phyloP scores from a whole-genome alignment of 2,329 filamentous ascomycete species.

The Berkeleyomyces rouxiae region DNA sequence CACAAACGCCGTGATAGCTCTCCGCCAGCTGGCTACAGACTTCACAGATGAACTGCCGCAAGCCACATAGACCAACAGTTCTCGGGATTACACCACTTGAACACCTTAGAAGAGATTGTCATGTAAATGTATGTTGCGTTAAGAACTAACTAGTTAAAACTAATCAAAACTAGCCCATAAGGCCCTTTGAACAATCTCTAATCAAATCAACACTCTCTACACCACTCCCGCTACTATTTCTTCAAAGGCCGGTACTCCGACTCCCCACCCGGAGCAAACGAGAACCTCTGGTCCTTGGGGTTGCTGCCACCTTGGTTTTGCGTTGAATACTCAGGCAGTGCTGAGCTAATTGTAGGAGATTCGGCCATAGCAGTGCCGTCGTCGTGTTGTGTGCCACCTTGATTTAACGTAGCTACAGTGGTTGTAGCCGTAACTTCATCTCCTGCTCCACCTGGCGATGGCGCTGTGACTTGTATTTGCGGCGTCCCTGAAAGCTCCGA shows the following conservation, averaged over 20 bases:
- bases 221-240: neutral
- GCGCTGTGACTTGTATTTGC: neutral
- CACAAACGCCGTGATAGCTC: no score
- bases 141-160: no score
- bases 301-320: neutral
- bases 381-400: neutral
- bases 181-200: neutral
- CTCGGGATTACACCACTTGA: no score
- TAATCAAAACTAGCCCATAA: neutral
- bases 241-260: constrained; percentile 18
- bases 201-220: neutral
- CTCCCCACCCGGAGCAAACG: constrained; percentile 21
- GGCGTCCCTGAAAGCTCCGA: neutral
- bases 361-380: neutral
- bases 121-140: no score
- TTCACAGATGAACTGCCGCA: no score
- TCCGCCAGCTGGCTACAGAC: no score
- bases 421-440: neutral
- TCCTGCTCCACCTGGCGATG: neutral
- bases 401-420: neutral
- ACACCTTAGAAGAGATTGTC: no score
- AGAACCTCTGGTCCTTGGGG: constrained; percentile 15
- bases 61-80: no score
- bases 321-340: neutral
- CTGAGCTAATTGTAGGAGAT: neutral